Evolutionary conservation across 1,284 basidiomycete genomes (phyloP).

Genomic region (Ustilago curta): DNA sequence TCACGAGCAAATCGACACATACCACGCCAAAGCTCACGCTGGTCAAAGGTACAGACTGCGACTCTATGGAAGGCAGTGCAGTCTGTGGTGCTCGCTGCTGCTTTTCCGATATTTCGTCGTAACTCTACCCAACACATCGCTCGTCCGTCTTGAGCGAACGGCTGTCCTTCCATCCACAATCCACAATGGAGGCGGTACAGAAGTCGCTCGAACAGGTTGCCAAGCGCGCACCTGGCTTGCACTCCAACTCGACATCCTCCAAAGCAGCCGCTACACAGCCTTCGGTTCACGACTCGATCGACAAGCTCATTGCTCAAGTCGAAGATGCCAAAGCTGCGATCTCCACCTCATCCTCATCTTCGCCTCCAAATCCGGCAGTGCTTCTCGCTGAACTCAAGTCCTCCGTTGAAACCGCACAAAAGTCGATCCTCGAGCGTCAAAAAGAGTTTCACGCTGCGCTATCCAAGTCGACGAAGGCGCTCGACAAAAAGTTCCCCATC

Average conservation of each 20-base stretch:
- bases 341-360: constrained; percentile 11
- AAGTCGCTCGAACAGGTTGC: constrained; percentile 57
- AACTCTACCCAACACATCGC: not conserved
- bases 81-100: not conserved
- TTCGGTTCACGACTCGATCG: constrained; percentile 57
- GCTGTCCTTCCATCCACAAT: not conserved
- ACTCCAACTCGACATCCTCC: constrained; percentile 37
- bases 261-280: constrained; percentile 29
- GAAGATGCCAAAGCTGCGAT: constrained; percentile 51
- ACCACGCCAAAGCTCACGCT: too few species aligned
- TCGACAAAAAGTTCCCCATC: constrained; percentile 62
- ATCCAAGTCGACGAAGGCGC: constrained; percentile 55
- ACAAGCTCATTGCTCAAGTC: constrained; percentile 53
- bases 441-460: constrained; percentile 60
- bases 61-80: not conserved
- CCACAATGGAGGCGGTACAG: constrained; percentile 62
- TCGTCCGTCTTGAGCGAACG: not conserved
- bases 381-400: constrained; percentile 40
- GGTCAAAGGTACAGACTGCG: not conserved
- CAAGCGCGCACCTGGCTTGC: constrained; percentile 49
- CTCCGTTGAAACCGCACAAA: constrained; percentile 43
- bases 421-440: constrained; percentile 56
- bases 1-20: too few species aligned
- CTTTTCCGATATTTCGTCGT: not conserved
- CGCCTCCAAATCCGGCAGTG: constrained; percentile 16